Conservation (phyloP, 139 green algal genomes). For the Asterochloris sp. region DNA sequence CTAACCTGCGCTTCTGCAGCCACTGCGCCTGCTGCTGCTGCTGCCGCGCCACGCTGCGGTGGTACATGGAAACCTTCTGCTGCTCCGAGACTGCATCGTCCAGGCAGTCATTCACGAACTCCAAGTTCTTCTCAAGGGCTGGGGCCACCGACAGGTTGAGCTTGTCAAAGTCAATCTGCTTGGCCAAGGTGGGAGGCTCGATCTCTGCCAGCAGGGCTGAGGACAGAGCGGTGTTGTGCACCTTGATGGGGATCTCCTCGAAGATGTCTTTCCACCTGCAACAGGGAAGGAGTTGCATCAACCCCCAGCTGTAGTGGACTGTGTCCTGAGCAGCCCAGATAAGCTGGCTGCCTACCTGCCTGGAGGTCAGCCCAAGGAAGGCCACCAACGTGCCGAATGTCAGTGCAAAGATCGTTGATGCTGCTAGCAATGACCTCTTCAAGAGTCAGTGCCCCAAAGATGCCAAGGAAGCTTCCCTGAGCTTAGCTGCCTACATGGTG, state of each 20-base stretch:
- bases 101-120: conserved; percentile 88
- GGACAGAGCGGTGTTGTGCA: conserved; percentile 81
- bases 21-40: conserved; percentile 63
- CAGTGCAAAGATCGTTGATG: too few relatives aligned
- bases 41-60: conserved; percentile 72
- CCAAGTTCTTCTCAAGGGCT: conserved; percentile 87
- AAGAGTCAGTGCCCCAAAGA: too few relatives aligned
- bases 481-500: too few relatives aligned
- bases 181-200: conserved; percentile 22
- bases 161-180: conserved; percentile 27
- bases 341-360: too few relatives aligned
- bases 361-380: too few relatives aligned
- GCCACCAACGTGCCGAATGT: too few relatives aligned
- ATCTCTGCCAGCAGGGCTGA: conserved; percentile 66
- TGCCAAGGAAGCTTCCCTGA: too few relatives aligned
- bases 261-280: conserved; percentile 89
- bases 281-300: conserved; percentile 31
- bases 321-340: too few relatives aligned
- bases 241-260: conserved; percentile 87
- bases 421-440: too few relatives aligned
- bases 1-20: conserved; percentile 45
- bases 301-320: not conserved
- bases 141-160: conserved; percentile 70
- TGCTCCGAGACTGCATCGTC: conserved; percentile 88
- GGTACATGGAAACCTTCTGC: conserved; percentile 74